Evolutionary conservation across 2,329 filamentous ascomycete genomes (phyloP).

Genomic region (Claviceps sp.): DNA sequence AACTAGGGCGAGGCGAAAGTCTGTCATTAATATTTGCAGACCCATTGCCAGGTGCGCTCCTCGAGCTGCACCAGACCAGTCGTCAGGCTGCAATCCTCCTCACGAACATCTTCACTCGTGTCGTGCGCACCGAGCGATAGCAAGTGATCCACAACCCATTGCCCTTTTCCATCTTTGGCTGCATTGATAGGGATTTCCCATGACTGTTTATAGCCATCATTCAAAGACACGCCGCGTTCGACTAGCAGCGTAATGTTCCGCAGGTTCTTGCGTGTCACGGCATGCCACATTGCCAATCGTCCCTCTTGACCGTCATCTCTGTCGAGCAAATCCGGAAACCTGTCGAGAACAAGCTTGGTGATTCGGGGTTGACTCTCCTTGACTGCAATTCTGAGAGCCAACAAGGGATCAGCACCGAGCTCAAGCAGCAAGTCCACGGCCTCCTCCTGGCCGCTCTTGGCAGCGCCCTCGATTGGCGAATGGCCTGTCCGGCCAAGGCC

Average conservation of each 20-base stretch:
- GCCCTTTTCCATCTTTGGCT: neutral
- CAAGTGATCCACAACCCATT: slow-evolving; percentile 1
- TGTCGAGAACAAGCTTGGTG: neutral
- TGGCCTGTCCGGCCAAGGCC: neutral
- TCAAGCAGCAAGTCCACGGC: neutral
- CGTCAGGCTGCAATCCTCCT: neutral
- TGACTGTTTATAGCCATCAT: neutral
- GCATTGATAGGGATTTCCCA: neutral
- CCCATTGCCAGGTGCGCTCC: slow-evolving; percentile 3
- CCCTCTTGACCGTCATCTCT: neutral
- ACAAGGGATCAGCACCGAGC: neutral
- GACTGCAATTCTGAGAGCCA: neutral
- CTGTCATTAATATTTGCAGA: neutral
- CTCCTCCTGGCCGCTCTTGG: neutral
- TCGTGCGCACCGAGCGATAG: neutral
- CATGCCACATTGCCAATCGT: neutral
- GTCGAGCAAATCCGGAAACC: neutral
- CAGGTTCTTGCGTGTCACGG: neutral
- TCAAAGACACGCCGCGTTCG: neutral
- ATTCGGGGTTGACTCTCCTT: neutral
- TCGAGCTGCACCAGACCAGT: neutral
- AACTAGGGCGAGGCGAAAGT: too few species aligned
- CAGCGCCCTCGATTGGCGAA: neutral
- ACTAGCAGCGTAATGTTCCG: neutral
- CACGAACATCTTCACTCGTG: neutral